These are phyloP conservation scores for Ustilago bromivora DNA, from an alignment of 1,284 basidiomycete species.

Conservation along the genomic window DNA sequence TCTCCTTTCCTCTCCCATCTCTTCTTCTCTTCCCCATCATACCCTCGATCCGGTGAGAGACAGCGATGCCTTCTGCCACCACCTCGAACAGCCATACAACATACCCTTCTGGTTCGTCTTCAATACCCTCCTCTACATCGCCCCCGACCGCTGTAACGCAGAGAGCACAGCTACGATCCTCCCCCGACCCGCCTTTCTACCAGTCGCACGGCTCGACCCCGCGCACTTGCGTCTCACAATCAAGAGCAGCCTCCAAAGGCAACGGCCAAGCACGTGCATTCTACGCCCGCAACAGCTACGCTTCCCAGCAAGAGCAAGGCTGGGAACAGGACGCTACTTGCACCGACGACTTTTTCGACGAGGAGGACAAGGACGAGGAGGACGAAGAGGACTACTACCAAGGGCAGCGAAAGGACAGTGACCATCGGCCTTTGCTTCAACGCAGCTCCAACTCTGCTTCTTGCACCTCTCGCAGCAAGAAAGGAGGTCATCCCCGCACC, in stretches of 20 bases:
- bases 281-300: slow-evolving; percentile 6
- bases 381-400: slow-evolving; percentile 12
- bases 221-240: slow-evolving; percentile 29
- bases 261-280: slow-evolving; percentile 22
- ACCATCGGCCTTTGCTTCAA: slow-evolving; percentile 19
- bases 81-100: background rate
- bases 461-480: slow-evolving; percentile 16
- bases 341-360: slow-evolving; percentile 41
- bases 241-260: slow-evolving; percentile 1
- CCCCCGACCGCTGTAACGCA: slow-evolving; percentile 5
- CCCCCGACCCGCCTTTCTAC: slow-evolving; percentile 31
- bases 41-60: background rate
- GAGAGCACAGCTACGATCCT: slow-evolving; percentile 27
- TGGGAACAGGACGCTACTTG: slow-evolving; percentile 24
- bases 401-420: slow-evolving; percentile 13
- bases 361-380: slow-evolving; percentile 27
- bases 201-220: slow-evolving; percentile 40
- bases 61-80: slow-evolving; percentile 28
- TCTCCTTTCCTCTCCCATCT: background rate
- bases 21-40: slow-evolving; percentile 17
- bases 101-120: background rate
- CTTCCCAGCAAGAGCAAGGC: background rate
- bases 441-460: slow-evolving; percentile 24
- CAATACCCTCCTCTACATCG: background rate
- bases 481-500: slow-evolving; percentile 10